Evolutionary conservation across 305 asterid species (phyloP).

Genomic region (Rubia tinctorum): DNA sequence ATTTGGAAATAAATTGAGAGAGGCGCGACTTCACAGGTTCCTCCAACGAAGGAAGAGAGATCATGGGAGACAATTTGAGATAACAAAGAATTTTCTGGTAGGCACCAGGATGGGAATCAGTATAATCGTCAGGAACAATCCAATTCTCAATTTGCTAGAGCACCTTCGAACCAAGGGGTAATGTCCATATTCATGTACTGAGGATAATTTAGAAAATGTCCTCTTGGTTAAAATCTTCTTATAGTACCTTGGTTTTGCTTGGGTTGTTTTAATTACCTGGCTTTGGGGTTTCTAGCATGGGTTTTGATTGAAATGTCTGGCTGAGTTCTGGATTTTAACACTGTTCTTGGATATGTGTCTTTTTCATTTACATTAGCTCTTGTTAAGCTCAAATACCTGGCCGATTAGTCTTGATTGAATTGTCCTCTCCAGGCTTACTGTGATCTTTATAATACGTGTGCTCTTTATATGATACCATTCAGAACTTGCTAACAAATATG

Average conservation of each 20-base stretch:
- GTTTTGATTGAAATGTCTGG: no score
- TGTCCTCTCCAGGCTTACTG: no score
- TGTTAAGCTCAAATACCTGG: no score
- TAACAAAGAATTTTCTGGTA: no score
- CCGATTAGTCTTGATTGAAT: no score
- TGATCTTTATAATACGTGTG: slow-evolving; percentile 3
- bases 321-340: background rate
- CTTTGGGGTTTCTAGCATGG: no score
- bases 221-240: background rate
- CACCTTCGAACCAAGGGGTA: slow-evolving; percentile 71
- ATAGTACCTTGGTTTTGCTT: no score
- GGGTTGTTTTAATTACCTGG: background rate
- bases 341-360: background rate
- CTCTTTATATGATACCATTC: no score
- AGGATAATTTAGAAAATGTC: background rate
- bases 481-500: background rate
- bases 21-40: slow-evolving; percentile 53
- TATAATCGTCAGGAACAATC: slow-evolving; percentile 65
- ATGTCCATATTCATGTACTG: slow-evolving; percentile 10
- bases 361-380: no score
- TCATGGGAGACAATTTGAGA: slow-evolving; percentile 46
- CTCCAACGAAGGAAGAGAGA: no score
- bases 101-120: slow-evolving; percentile 48
- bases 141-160: slow-evolving; percentile 47
- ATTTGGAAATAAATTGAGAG: no score